phyloP scores from a whole-genome alignment of 331 rosid genomes.

The Arachis monticola region DNA sequence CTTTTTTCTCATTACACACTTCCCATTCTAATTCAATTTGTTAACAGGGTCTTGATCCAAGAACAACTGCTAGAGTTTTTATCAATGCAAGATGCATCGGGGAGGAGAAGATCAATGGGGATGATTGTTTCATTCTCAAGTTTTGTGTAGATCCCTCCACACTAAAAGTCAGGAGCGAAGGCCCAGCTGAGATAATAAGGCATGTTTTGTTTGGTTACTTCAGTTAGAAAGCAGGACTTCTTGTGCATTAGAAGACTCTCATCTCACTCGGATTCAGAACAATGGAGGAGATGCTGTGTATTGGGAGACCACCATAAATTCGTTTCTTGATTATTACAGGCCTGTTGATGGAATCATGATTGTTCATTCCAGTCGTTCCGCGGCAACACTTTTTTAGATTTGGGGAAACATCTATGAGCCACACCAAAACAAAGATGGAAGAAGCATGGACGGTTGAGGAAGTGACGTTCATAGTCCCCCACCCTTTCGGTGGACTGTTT shows the following conservation, averaged over 20 bases:
- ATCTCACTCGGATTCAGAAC: slow-evolving; percentile 96
- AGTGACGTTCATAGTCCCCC: slow-evolving; percentile 93
- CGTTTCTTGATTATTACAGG: slow-evolving; percentile 84
- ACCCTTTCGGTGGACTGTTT: slow-evolving; percentile 87
- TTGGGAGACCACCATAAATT: slow-evolving; percentile 98
- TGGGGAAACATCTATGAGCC: slow-evolving; percentile 86
- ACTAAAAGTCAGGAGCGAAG: no score
- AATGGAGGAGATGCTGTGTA: slow-evolving; percentile 97
- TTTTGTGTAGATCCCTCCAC: no score
- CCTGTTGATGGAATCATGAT: slow-evolving; percentile 93
- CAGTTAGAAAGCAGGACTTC: no score
- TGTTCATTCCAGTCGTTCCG: slow-evolving; percentile 92
- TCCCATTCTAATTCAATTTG: no score
- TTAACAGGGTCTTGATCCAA: no score
- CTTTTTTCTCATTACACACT: no score
- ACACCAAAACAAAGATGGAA: slow-evolving; percentile 65
- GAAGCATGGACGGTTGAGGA: slow-evolving; percentile 99
- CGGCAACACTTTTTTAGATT: slow-evolving; percentile 92
- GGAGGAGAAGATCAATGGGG: no score
- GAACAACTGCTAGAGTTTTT: no score
- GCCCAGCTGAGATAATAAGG: no score
- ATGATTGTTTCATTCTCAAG: no score
- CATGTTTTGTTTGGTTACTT: no score
- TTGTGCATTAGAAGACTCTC: slow-evolving; percentile 77
- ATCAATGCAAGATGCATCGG: no score